Conservation (phyloP, 1,284 basidiomycete genomes). For the Boletus subluridellus region DNA sequence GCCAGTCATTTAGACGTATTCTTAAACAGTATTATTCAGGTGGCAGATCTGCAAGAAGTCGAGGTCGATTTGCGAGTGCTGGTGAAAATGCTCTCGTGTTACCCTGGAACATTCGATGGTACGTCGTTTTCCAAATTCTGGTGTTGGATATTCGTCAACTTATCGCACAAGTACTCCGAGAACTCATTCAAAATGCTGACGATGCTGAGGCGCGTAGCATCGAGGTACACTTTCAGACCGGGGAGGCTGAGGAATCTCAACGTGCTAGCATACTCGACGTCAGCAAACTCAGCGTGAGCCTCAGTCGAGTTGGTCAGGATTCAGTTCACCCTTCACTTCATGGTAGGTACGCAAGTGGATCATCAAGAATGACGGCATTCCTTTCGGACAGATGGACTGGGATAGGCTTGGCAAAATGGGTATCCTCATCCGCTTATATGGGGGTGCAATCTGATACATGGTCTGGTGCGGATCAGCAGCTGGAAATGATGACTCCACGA, state of each 20-base stretch:
- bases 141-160: neutral
- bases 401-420: conserved; percentile 82
- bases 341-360: conserved; percentile 53
- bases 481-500: conserved; percentile 39
- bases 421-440: conserved; percentile 25
- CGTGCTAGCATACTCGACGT: neutral
- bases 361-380: conserved; percentile 84
- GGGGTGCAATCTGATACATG: neutral
- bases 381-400: conserved; percentile 82
- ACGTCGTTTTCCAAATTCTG: neutral
- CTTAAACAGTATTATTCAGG: neutral
- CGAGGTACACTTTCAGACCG: conserved; percentile 76
- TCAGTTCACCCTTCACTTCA: neutral
- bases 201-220: conserved; percentile 80
- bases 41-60: conserved; percentile 9
- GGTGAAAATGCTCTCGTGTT: conserved; percentile 22
- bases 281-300: neutral
- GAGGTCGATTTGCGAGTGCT: conserved; percentile 17
- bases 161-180: conserved; percentile 66
- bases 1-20: neutral
- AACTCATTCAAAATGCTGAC: conserved; percentile 92
- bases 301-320: neutral
- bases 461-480: conserved; percentile 40
- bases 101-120: conserved; percentile 23
- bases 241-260: conserved; percentile 38